A percentile compares a stretch with the other conserved stretches of the same genome.
These are phyloP conservation scores for Yarrowia keelungensis DNA, from an alignment of 805 yeast species.

Conservation along the genomic window DNA sequence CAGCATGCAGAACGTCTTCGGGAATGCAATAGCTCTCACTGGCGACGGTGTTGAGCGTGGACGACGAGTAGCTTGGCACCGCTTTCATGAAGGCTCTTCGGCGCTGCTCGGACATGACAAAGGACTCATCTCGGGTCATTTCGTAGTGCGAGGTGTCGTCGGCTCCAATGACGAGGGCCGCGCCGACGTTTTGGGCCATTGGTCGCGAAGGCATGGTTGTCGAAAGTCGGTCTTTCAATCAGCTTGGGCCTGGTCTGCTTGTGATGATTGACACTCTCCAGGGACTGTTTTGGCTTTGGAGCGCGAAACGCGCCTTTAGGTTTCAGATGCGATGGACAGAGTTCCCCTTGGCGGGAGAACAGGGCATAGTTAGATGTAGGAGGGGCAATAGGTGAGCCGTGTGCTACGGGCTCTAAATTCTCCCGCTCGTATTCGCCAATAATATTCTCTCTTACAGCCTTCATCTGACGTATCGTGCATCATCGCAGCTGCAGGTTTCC, in stretches of 20 bases:
- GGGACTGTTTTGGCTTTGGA: constrained; percentile 12
- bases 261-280: constrained; percentile 21
- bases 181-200: constrained; percentile 23
- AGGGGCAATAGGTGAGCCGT: too few relatives aligned
- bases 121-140: constrained; percentile 37
- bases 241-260: neutral
- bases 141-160: constrained; percentile 26
- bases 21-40: constrained; percentile 36
- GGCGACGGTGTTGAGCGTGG: constrained; percentile 34
- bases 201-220: constrained; percentile 17
- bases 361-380: too few relatives aligned
- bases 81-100: constrained; percentile 34
- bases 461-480: neutral
- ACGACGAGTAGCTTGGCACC: constrained; percentile 29
- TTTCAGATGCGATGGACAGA: constrained; percentile 24
- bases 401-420: too few relatives aligned
- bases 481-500: constrained; percentile 10
- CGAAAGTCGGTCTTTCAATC: neutral
- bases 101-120: constrained; percentile 28
- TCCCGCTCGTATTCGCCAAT: too few relatives aligned
- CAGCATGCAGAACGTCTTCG: constrained; percentile 26
- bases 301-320: constrained; percentile 36
- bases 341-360: neutral
- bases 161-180: constrained; percentile 21
- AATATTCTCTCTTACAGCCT: too few relatives aligned